A percentile compares a stretch with the other conserved stretches of the same genome.
phyloP scores from a whole-genome alignment of 306 rosid genomes.

The Inga laurina region DNA sequence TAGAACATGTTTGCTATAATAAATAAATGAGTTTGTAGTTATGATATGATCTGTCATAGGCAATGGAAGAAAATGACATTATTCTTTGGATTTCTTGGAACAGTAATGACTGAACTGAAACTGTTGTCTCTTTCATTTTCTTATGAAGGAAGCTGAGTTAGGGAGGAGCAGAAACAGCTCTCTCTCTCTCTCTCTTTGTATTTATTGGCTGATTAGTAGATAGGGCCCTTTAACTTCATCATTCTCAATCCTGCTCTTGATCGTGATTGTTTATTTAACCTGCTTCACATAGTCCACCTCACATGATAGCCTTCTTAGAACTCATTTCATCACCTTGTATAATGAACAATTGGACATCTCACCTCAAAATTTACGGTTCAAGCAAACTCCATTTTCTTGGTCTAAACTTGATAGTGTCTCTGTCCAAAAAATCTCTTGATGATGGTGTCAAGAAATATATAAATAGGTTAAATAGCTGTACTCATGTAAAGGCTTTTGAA shows the following conservation, averaged over 20 bases:
- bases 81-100: constrained; percentile 30
- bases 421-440: too few relatives aligned
- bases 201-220: constrained; percentile 24
- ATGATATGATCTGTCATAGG: background rate
- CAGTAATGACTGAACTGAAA: constrained; percentile 12
- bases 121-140: constrained; percentile 4
- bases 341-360: background rate
- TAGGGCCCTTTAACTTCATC: constrained; percentile 17
- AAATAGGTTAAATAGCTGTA: background rate
- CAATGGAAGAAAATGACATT: constrained; percentile 35
- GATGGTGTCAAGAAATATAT: background rate
- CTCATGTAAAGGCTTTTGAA: background rate
- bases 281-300: background rate
- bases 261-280: constrained; percentile 32
- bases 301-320: background rate
- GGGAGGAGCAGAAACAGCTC: background rate
- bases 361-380: background rate
- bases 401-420: background rate
- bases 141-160: background rate
- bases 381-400: background rate
- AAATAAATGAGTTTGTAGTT: background rate
- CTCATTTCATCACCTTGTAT: background rate
- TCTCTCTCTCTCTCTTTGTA: background rate
- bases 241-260: constrained; percentile 17
- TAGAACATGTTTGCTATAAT: background rate